Evolutionary conservation across 805 yeast genomes (phyloP), one percentile per base, ranked within the genome.

Genomic region (Candida takata): DNA sequence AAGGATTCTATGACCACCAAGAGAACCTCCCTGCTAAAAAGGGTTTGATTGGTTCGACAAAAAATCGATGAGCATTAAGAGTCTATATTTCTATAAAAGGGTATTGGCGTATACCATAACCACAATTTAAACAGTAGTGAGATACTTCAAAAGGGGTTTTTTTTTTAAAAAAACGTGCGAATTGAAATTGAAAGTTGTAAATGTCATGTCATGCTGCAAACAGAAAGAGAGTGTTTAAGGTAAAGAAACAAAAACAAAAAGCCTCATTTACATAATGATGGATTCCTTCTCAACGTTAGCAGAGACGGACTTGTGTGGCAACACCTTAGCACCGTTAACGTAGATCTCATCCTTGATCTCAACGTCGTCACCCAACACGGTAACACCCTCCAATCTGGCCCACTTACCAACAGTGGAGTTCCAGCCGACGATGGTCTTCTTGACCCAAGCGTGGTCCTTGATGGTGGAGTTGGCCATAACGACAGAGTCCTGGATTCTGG

Each of bases 371-470:
- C 98, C 99, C 58, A 92, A 77, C 42, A 92, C 98, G 45, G 97
- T 84, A 56, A 79, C 84, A 72, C 95, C 95, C 69, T 92, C 97
- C 48, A 92, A 77, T 75, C 98, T 86, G 48, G 97, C 95, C 98
- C 98, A 92, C 68, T 78, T 80, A 65, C 98, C 98, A 57, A 92
- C 90, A 55, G 85, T 84, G 46, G 96, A 88, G 76, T 87, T 81
- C 99, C 99, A 92, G 57, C 99, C 99, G 51, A 92, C 95, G 65
- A 92, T 92, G 57, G 98, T 84, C 57, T 92, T 84, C 67, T 88
- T 88, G 57, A 92, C 92, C 82, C 92, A 84, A 54, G 98, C 96
- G 68, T 92, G 98, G 62, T 87, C 96, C 70, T 84, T 86, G 63
- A 92, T 82, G 57, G 76, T 74, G 40, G 97, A 87, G 74, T 88